Evolutionary conservation across 2,329 filamentous ascomycete species (phyloP), one percentile per base, ranked within the genome.

Genomic region (Stagonosporopsis tanaceti): DNA sequence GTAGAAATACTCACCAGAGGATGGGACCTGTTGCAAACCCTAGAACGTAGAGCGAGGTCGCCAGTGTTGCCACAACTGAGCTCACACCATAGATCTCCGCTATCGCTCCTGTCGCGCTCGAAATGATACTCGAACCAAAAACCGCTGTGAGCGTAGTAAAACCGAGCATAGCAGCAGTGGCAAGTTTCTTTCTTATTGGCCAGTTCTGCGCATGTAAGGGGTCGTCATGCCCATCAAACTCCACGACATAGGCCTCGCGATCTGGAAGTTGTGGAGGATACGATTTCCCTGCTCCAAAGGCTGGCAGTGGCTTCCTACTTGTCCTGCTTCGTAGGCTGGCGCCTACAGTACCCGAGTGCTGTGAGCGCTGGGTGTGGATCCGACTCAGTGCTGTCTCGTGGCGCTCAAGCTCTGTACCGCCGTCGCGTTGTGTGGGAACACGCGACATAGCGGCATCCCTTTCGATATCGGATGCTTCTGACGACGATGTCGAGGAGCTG

Each of bases 171-270:
- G 82, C 82, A 20, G 87, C 85, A 0, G 88, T 91, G 4, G 85
- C 66, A 37, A 92, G 47, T 87, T 96, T 97, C 80, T 91, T 93
- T 71, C 80, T 85, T 51, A 90, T 70, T 0, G 90, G 84, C 93
- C 93, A 97, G 74, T 97, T 97, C 78, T 94, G 90, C 1, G 92
- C 89, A 76, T 96, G 92, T 59, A 93, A 71, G 2, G 92, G 92
- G 69, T 97, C 93, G 62, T 93, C 84, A 1, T 87, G 89, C 0
- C 92, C 93, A 65, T 93, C 89, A 70, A 96, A 97, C 38, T 84
- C 90, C 40, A 93, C 90, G 0, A 59, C 56, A 24, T 59, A 59
- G 61, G 90, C 86, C 65, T 93, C 90, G 65, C 84, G 82, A 14
- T 87, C 85, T 2, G 90, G 89, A 39, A 93, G 73, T 0, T 79